Conservation (phyloP, 2,329 filamentous ascomycete species). For the Pezicula radicicola region DNA sequence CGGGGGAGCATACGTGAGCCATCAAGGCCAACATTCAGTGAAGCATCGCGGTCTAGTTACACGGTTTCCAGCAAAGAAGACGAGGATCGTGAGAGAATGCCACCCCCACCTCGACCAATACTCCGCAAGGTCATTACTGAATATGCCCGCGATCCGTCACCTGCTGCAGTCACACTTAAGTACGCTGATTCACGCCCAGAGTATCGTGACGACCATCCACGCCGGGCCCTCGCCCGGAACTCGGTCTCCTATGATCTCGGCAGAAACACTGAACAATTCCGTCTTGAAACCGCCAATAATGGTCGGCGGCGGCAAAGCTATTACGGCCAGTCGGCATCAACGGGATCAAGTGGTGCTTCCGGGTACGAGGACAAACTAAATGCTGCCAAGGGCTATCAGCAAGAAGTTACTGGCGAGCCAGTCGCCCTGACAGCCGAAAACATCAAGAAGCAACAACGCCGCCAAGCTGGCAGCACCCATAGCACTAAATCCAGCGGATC, state of each 20-base stretch:
- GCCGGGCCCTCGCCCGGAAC: constrained; percentile 18
- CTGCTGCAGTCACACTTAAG: not conserved
- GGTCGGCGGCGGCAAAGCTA: constrained; percentile 22
- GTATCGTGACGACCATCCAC: constrained; percentile 10
- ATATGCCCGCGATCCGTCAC: not conserved
- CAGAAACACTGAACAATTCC: constrained; percentile 9
- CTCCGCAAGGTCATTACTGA: constrained; percentile 12
- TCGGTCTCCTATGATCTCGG: constrained; percentile 26
- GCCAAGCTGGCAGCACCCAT: constrained; percentile 44
- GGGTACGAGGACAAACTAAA: constrained; percentile 42
- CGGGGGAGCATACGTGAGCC: constrained; percentile 17
- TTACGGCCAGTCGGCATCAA: constrained; percentile 19
- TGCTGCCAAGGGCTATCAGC: constrained; percentile 47
- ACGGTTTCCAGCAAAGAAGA: constrained; percentile 13
- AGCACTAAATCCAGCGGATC: constrained; percentile 53
- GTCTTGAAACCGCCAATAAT: constrained; percentile 22
- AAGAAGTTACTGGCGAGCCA: constrained; percentile 43
- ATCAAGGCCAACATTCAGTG: constrained; percentile 6
- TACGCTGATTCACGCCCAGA: constrained; percentile 5
- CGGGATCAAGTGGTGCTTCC: constrained; percentile 3
- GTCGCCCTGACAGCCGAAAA: constrained; percentile 53
- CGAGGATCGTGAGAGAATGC: constrained; percentile 21
- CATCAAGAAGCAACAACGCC: constrained; percentile 42
- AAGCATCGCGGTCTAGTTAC: too few species aligned
- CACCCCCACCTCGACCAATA: constrained; percentile 20